phyloP scores from a whole-genome alignment of 169 alveolate genomes.

The Eimeria acervulina region DNA sequence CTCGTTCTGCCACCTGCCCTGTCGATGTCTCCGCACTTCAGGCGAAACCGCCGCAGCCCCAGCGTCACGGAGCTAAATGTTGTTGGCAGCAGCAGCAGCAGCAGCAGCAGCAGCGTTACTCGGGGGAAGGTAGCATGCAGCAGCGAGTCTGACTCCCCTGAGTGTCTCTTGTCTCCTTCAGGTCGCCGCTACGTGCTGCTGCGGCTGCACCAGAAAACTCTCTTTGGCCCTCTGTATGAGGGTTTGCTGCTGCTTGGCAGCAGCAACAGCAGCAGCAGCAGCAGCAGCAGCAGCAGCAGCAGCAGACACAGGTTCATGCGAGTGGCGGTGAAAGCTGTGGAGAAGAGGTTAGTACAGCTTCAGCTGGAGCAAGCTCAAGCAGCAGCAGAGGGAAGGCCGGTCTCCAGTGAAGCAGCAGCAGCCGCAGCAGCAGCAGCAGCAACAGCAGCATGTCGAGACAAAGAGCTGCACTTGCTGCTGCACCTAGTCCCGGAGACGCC shows the following conservation, averaged over 20 bases:
- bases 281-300: conserved; percentile 56
- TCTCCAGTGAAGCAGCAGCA: conserved; percentile 32
- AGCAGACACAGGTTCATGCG: background rate
- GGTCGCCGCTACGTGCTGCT: conserved; percentile 40
- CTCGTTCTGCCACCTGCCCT: background rate
- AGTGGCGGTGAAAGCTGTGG: conserved; percentile 25
- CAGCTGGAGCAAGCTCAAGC: conserved; percentile 64
- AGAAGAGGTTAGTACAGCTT: conserved; percentile 41
- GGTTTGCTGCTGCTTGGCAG: conserved; percentile 45
- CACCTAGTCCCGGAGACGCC: conserved; percentile 85
- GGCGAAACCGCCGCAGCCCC: conserved; percentile 69
- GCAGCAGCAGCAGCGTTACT: conserved; percentile 15
- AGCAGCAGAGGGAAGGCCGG: conserved; percentile 27
- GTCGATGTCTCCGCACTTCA: conserved; percentile 13
- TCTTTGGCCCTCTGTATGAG: conserved; percentile 66
- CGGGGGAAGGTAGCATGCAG: background rate
- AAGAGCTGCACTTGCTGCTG: conserved; percentile 43
- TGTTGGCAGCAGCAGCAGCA: conserved; percentile 53
- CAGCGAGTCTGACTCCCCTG: background rate
- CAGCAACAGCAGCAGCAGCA: conserved; percentile 18
- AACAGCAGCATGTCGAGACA: background rate
- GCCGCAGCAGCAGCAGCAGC: conserved; percentile 61
- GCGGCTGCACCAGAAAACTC: conserved; percentile 44
- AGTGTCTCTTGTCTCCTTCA: conserved; percentile 58
- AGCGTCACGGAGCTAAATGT: background rate